Base-by-base conservation (phyloP, 352 stramenopile genomes). In the Globisporangium splendens region DNA sequence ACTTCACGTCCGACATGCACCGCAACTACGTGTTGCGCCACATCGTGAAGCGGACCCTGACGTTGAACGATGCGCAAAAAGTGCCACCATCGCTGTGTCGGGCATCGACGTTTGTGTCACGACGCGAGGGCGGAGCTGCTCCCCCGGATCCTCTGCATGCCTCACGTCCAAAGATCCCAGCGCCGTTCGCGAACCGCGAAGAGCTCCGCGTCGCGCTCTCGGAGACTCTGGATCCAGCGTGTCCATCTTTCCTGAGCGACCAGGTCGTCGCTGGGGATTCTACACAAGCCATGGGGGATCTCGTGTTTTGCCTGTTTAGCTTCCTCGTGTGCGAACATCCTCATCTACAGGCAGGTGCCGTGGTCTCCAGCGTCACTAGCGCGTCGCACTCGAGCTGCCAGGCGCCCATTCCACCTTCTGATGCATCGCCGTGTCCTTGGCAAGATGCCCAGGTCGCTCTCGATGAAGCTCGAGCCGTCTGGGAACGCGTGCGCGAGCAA, bases 1-100 rank as follows among this genome's bases (percentile, higher is more conserved):
- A 91, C 39, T 91, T 86, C 41, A 76, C 70, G 12, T 75, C 78
- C 20, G 81, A 91, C 33, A 85, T 88, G 73, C 79, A 75, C 55
- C 63, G 65, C 54, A 68, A 74, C 49, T 86, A 87, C 31, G 72
- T 74, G 0, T 56, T 87, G n/a, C 70, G 70, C 8, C 73, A 89
- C n/a, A 66, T 86, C 50, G 47, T 89, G 1, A 50, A 77, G 31
- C 70, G 66, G 1, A 50, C 87, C 1, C 22, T 84, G 15, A 48
- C 54, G n/a, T 46, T 59, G 5, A 65, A 53, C 46, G 41, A 11
- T 1, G 28, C 28, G 12, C 3, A 63, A 53, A 39, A 42, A 51
- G 14, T 35, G 28, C 3, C 28, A 8, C 7, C 33, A 13, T 24
- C 28, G 28, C 24, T 61, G 35, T 43, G 44, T 14, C 33, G 59